These are phyloP conservation scores for Exsudoporus frostii DNA, from an alignment of 768 basidiomycete genomes.

Conservation along the genomic window DNA sequence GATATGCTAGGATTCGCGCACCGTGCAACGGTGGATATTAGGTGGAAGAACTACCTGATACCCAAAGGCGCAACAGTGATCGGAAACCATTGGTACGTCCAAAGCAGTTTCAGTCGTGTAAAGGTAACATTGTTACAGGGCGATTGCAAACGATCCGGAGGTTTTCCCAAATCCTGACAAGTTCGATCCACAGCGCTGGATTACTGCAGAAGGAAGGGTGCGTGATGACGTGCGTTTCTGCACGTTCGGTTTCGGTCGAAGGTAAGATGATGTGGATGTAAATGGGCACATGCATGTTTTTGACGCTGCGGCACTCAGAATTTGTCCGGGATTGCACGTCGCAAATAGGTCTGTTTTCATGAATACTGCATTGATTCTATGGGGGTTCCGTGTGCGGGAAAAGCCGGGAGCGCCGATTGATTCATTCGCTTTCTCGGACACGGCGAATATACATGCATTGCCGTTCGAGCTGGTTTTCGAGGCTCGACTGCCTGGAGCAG, in stretches of 20 bases:
- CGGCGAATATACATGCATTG: constrained; percentile 4
- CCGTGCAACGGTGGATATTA: constrained; percentile 3
- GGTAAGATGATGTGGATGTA: constrained; percentile 9
- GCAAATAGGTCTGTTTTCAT: constrained; percentile 51
- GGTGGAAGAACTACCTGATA: constrained; percentile 5
- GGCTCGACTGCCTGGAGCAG: neutral
- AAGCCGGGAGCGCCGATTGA: constrained; percentile 55
- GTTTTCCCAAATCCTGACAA: constrained; percentile 10
- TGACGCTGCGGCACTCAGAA: neutral
- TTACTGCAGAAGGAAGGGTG: neutral
- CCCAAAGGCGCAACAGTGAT: constrained; percentile 8
- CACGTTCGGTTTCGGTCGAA: constrained; percentile 9
- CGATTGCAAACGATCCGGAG: constrained; percentile 10
- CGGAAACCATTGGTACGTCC: constrained; percentile 11
- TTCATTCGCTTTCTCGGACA: constrained; percentile 50
- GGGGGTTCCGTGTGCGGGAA: constrained; percentile 54
- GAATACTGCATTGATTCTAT: constrained; percentile 57
- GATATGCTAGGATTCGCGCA: neutral
- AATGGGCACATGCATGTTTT: too few relatives aligned
- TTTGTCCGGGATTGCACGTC: constrained; percentile 36
- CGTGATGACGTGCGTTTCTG: constrained; percentile 9
- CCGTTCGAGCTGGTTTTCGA: constrained; percentile 12
- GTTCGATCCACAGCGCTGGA: constrained; percentile 10
- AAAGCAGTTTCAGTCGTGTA: neutral
- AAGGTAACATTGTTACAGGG: neutral